phyloP scores from a whole-genome alignment of 768 basidiomycete species.

The Leucocoprinus leucothites region DNA sequence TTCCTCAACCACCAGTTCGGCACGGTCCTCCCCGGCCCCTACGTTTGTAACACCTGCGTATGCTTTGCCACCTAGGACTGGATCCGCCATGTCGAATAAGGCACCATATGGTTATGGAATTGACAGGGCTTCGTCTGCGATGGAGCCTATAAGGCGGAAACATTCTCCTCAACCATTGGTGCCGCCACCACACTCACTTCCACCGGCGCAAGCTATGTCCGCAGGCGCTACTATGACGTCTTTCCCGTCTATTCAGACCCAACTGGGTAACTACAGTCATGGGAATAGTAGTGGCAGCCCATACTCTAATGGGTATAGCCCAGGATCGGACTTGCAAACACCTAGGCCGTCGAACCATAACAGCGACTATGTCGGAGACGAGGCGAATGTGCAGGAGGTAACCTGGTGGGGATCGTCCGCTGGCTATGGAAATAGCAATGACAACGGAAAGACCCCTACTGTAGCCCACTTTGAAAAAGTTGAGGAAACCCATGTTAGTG shows the following conservation, averaged over 20 bases:
- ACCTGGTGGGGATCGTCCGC: conserved; percentile 62
- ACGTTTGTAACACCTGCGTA: conserved; percentile 35
- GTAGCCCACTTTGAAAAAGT: conserved; percentile 61
- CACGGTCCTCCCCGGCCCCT: conserved; percentile 73
- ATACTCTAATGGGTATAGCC: conserved; percentile 31
- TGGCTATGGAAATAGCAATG: not conserved
- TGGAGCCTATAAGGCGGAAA: conserved; percentile 65
- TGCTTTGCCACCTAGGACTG: conserved; percentile 54
- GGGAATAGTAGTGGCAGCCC: conserved; percentile 28
- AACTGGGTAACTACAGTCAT: conserved; percentile 18
- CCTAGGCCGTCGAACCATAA: conserved; percentile 26
- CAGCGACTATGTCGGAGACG: conserved; percentile 31
- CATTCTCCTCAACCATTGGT: conserved; percentile 27
- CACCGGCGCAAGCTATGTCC: conserved; percentile 52
- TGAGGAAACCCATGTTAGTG: conserved; percentile 36
- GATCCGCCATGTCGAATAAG: conserved; percentile 66
- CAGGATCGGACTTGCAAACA: conserved; percentile 28
- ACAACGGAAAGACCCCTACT: conserved; percentile 56
- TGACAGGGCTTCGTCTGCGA: conserved; percentile 74
- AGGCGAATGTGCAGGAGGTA: conserved; percentile 33
- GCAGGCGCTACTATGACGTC: conserved; percentile 50
- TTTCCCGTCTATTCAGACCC: conserved; percentile 34
- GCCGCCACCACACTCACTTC: conserved; percentile 34
- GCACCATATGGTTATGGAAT: conserved; percentile 42
- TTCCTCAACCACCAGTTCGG: conserved; percentile 74